A percentile compares a stretch with the other conserved stretches of the same genome.
Evolutionary conservation across 139 green algal genomes (phyloP).

Genomic region (Pseudopediastrum boryanum): DNA sequence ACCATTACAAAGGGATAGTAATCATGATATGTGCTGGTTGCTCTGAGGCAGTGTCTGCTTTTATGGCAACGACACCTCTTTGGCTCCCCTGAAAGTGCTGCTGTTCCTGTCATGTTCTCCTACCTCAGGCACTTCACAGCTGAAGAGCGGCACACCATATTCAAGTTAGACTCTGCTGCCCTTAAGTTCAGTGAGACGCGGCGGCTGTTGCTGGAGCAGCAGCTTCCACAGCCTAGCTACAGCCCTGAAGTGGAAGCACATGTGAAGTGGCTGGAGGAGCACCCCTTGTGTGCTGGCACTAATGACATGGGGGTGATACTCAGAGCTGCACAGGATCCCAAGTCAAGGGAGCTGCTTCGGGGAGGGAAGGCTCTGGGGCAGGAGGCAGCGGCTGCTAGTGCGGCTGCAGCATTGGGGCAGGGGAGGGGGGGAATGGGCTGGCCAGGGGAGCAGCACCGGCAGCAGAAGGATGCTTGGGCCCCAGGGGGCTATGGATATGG

Average conservation of each 20-base stretch:
- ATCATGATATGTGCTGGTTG: neutral
- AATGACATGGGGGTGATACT: slow-evolving; percentile 89
- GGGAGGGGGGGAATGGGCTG: neutral
- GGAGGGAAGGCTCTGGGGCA: neutral
- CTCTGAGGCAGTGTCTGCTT: neutral
- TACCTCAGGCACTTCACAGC: slow-evolving; percentile 53
- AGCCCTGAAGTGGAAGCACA: slow-evolving; percentile 32
- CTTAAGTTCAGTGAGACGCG: slow-evolving; percentile 67
- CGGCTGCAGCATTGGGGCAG: neutral
- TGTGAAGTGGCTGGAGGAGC: slow-evolving; percentile 1
- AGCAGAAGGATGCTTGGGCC: neutral
- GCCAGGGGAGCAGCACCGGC: neutral
- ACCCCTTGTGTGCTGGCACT: slow-evolving; percentile 53
- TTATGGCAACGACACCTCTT: neutral
- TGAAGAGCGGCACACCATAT: slow-evolving; percentile 82
- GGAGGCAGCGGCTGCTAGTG: neutral
- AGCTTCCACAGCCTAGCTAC: slow-evolving; percentile 58
- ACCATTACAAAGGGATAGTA: neutral
- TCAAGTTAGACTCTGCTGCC: slow-evolving; percentile 62
- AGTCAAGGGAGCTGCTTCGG: slow-evolving; percentile 10
- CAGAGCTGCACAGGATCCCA: slow-evolving; percentile 50
- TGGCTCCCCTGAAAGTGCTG: neutral
- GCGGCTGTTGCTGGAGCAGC: slow-evolving; percentile 69
- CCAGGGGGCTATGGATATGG: neutral
- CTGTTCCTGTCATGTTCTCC: neutral